phyloP scores from a whole-genome alignment of 805 yeast genomes.

The Pichia deserticola region DNA sequence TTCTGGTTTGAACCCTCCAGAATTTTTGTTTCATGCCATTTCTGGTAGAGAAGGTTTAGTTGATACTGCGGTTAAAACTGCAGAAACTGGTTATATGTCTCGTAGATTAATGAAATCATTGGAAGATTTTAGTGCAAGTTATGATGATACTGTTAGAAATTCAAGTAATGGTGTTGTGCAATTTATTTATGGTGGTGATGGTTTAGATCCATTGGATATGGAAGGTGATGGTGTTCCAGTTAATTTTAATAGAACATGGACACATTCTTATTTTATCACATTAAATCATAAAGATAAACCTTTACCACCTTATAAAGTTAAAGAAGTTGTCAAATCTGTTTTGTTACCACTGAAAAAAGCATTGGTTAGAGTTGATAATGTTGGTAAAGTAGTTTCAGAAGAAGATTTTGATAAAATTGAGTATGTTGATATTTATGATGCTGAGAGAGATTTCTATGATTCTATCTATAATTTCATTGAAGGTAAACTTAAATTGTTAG shows the following conservation, averaged over 20 bases:
- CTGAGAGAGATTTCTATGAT: slow-evolving; percentile 76
- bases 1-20: slow-evolving; percentile 93
- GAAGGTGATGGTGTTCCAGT: slow-evolving; percentile 98
- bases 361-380: slow-evolving; percentile 63
- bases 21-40: slow-evolving; percentile 86
- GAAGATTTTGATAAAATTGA: slow-evolving; percentile 46
- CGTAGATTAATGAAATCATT: slow-evolving; percentile 96
- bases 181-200: slow-evolving; percentile 97
- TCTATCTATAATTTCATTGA: slow-evolving; percentile 62
- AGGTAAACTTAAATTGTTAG: slow-evolving; percentile 50
- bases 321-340: slow-evolving; percentile 44
- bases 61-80: slow-evolving; percentile 98
- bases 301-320: slow-evolving; percentile 64
- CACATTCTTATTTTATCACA: slow-evolving; percentile 74
- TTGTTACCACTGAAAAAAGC: slow-evolving; percentile 54
- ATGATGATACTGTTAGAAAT: slow-evolving; percentile 91
- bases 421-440: slow-evolving; percentile 76
- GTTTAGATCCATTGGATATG: slow-evolving; percentile 97
- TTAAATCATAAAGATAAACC: slow-evolving; percentile 46
- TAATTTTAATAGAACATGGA: slow-evolving; percentile 91
- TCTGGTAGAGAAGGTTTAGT: slow-evolving; percentile 99
- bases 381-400: slow-evolving; percentile 45
- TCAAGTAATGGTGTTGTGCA: slow-evolving; percentile 96
- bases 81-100: slow-evolving; percentile 82
- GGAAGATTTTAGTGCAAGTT: slow-evolving; percentile 90